Base-by-base conservation (phyloP, 768 basidiomycete species). In the Tricholoma sp. region DNA sequence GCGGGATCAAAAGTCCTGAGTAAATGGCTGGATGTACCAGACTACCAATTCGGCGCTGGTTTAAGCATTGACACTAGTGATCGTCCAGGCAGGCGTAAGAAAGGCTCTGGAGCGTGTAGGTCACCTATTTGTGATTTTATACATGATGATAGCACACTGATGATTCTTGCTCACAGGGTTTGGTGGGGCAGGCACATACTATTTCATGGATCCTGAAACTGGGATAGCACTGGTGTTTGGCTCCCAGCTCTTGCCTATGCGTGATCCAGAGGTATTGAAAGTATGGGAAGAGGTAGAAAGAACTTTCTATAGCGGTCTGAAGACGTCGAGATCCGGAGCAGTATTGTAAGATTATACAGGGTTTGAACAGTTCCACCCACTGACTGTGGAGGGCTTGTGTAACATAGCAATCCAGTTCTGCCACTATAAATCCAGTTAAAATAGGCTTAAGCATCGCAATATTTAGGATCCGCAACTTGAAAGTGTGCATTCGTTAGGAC, bases 171-270 rank as follows among this genome's bases (percentile, higher is more conserved):
- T 20, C 18, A 8, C 7, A 72, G 72, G 72, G 72, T 63, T 53
- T 28, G 73, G 73, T 20, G 73, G 69, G 69, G 72, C 72, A n/a
- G 66, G 65, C 18, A 72, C 74, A 1, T 66, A 61, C 42, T 66
- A 65, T 50, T 66, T 70, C 32, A 62, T 74, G 50, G 74, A 75
- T 55, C 71, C 72, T 17, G 61, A 59, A 5, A 69, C 24, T 2
- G 73, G 72, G 2, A 62, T 75, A 36, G 72, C 72, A 24, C 62
- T 62, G 4, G 71, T 73, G 1, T 68, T 70, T 54, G 72, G 70
- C 12, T 70, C 70, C 7, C 74, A 75, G 54, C 51, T 74, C 18
- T 53, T 69, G 11, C 69, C 69, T 1, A 54, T 59, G 5, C 28
- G 42, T n/a, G 69, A 73, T 54, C 39, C 41, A 3, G 64, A 66